Percentiles rank a stretch among this genome's conserved stretches.
phyloP scores from a whole-genome alignment of 2,329 filamentous ascomycete species.

The Davidsoniella eucalypti region DNA sequence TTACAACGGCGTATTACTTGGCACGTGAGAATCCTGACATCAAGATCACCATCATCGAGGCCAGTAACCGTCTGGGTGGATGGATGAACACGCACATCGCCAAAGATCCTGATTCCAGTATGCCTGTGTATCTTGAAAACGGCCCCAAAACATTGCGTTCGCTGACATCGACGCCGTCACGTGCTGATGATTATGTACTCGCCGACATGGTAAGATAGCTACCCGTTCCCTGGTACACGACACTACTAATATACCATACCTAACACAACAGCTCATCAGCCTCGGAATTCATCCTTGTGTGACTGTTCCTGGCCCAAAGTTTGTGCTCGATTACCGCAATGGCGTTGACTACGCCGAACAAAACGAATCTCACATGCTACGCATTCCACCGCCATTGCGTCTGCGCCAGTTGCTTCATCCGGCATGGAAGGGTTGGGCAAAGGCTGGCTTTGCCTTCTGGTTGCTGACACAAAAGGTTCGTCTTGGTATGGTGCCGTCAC shows the following conservation, averaged over 20 bases:
- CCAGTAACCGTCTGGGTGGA: slow-evolving; percentile 52
- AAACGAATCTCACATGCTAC: slow-evolving; percentile 38
- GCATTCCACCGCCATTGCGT: slow-evolving; percentile 19
- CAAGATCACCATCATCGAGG: slow-evolving; percentile 26
- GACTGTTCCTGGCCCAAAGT: slow-evolving; percentile 9
- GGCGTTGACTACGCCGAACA: not conserved
- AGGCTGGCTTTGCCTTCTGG: slow-evolving; percentile 10
- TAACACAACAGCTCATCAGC: slow-evolving; percentile 5
- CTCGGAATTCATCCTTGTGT: slow-evolving; percentile 10
- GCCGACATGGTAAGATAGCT: slow-evolving; percentile 46
- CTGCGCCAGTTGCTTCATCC: slow-evolving; percentile 9
- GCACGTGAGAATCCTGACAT: slow-evolving; percentile 26
- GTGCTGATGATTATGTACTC: slow-evolving; percentile 47
- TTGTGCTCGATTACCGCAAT: slow-evolving; percentile 5
- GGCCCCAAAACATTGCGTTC: slow-evolving; percentile 64
- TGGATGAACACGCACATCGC: slow-evolving; percentile 61
- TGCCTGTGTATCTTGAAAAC: slow-evolving; percentile 11
- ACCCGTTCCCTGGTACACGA: not conserved
- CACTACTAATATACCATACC: not conserved
- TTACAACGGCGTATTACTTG: slow-evolving; percentile 64
- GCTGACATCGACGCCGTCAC: slow-evolving; percentile 23
- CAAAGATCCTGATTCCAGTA: slow-evolving; percentile 19
- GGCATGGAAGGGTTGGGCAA: slow-evolving; percentile 11
- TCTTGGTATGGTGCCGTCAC: slow-evolving; percentile 16
- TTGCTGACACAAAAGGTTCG: slow-evolving; percentile 9